phyloP scores from a whole-genome alignment of 768 basidiomycete species.

The Pleurotus giganteus region DNA sequence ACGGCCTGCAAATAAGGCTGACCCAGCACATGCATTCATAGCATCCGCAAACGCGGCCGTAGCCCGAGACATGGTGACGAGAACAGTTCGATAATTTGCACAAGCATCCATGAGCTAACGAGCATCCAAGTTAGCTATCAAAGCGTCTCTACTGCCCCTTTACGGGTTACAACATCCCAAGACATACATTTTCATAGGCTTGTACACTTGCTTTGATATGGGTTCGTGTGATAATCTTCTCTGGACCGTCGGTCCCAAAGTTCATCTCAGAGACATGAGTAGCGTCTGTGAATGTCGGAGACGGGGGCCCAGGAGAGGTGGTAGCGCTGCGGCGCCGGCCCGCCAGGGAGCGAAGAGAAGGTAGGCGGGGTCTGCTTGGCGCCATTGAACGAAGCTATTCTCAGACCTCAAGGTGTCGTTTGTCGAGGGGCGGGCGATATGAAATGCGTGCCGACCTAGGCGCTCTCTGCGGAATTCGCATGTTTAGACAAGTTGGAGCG shows the following conservation, averaged over 20 bases:
- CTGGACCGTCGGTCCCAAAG: slow-evolving; percentile 71
- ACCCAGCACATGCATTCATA: slow-evolving; percentile 83
- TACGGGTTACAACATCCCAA: neutral
- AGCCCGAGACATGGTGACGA: slow-evolving; percentile 78
- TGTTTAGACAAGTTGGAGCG: no score
- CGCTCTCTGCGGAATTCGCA: no score
- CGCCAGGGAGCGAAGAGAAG: slow-evolving; percentile 52
- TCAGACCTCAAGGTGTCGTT: neutral
- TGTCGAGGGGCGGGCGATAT: no score
- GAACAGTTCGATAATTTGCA: slow-evolving; percentile 76
- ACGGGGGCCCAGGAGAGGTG: slow-evolving; percentile 59
- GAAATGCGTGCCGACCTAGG: no score
- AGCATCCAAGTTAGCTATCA: neutral
- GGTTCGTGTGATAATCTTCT: slow-evolving; percentile 79
- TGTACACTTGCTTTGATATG: slow-evolving; percentile 77
- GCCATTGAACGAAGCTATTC: slow-evolving; percentile 29
- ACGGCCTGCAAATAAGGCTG: slow-evolving; percentile 22
- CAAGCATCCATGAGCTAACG: slow-evolving; percentile 71
- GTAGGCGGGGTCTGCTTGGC: slow-evolving; percentile 40
- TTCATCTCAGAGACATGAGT: slow-evolving; percentile 78
- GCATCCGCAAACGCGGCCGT: slow-evolving; percentile 86
- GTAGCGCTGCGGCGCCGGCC: slow-evolving; percentile 32
- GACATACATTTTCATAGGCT: slow-evolving; percentile 76
- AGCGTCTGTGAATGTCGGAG: slow-evolving; percentile 80
- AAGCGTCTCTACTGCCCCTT: neutral